These are phyloP conservation scores for Dactylellina parvicollis DNA, from an alignment of 2,329 filamentous ascomycete species.

Conservation along the genomic window DNA sequence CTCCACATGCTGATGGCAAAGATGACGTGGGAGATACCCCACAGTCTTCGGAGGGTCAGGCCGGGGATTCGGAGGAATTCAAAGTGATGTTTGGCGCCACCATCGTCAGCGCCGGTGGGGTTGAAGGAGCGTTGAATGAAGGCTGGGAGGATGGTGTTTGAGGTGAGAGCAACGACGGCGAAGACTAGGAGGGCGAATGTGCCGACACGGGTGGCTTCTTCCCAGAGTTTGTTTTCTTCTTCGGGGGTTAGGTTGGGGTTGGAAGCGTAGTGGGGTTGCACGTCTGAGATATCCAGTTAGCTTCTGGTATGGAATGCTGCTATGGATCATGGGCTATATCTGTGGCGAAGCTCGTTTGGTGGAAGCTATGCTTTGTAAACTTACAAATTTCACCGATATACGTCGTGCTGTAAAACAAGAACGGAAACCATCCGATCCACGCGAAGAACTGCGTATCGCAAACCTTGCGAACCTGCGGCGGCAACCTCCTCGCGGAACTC, in stretches of 20 bases:
- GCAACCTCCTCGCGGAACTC: conserved; percentile 78
- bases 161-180: conserved; percentile 81
- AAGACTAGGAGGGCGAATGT: conserved; percentile 91
- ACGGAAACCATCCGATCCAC: conserved; percentile 96
- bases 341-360: too few species aligned
- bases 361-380: too few species aligned
- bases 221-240: conserved; percentile 82
- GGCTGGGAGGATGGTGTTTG: conserved; percentile 85
- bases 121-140: conserved; percentile 83
- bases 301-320: background rate
- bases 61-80: conserved; percentile 77
- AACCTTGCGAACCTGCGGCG: conserved; percentile 82
- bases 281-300: conserved; percentile 63
- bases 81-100: conserved; percentile 64
- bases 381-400: conserved; percentile 86
- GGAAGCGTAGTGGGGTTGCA: conserved; percentile 78
- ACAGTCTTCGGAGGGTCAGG: conserved; percentile 85
- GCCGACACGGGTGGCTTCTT: conserved; percentile 83
- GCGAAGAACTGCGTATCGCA: conserved; percentile 85
- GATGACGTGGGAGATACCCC: conserved; percentile 85
- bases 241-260: conserved; percentile 80
- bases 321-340: background rate
- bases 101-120: conserved; percentile 57
- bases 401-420: conserved; percentile 93
- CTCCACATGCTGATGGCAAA: conserved; percentile 84